Evolutionary conservation across 192 early-diverging fungal genomes (phyloP), one percentile per base, ranked within the genome.

Genomic region (Anaeromyces robustus): DNA sequence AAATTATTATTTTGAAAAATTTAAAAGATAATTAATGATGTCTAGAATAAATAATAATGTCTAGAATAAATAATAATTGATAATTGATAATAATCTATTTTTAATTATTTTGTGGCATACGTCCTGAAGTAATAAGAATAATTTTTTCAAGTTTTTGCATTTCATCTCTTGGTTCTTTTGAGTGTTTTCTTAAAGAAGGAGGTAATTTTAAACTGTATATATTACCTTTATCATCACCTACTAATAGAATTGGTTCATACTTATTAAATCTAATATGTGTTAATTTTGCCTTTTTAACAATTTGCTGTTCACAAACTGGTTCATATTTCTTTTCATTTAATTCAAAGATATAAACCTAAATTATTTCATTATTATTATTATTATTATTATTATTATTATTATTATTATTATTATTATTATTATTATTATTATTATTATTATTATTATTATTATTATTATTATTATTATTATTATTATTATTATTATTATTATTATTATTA

Each of bases 211-310:
- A 78, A 30, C 84, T 84, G 34, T 87, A 82, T 0, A 91, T 88
- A 9, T 82, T 81, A 14, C 90, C 90, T 59, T 84, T 87, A 77
- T 91, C 90, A 79, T 91, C 90, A 22, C 90, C 90, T 30, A 90
- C 89, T 2, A 90, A 82, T 29, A 91, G 59, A 18, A 91, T 86
- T 1, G 90, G 90, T 30, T 89, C 87, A 68, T 89, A 90, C 26
- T 88, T 85, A 84, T 91, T 91, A 85, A 91, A 91, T 9, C 85
- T 79, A 77, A 91, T 86, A 79, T 90, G 90, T 19, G 90, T 91
- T 16, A 91, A 83, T 82, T 88, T 91, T 17, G 90, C 85, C 79
- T 91, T 91, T 13, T 85, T 80, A 29, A 88, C 89, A 80, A 91
- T 84, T 80, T 86, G 86, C 81, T 91, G 90, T 78, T 89, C 89